Percentiles rank a stretch among this genome's conserved stretches.
Evolutionary conservation across 1,284 basidiomycete genomes (phyloP).

Genomic region (Pascua sp.): DNA sequence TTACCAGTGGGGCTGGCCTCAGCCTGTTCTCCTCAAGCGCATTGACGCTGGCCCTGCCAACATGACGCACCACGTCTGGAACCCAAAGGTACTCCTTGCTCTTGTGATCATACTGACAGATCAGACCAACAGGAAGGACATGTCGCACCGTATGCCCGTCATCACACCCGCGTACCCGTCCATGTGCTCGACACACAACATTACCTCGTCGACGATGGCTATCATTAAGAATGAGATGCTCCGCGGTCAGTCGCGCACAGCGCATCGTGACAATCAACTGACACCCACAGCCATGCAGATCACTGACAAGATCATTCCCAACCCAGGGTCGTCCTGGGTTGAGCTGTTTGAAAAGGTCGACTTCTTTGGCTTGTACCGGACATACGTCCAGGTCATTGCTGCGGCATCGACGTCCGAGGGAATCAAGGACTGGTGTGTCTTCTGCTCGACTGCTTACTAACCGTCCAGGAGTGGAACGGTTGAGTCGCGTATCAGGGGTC

Average conservation of each 20-base stretch:
- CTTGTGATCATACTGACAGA: background rate
- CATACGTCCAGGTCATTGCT: conserved; percentile 97
- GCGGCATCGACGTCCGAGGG: conserved; percentile 76
- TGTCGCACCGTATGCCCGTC: conserved; percentile 98
- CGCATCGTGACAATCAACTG: conserved; percentile 2
- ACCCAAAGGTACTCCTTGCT: conserved; percentile 70
- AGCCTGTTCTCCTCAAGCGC: conserved; percentile 91
- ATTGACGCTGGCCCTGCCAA: conserved; percentile 83
- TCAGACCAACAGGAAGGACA: conserved; percentile 86
- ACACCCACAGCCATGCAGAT: conserved; percentile 71
- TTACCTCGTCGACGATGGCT: conserved; percentile 90
- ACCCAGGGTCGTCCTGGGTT: conserved; percentile 72
- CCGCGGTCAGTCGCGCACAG: conserved; percentile 60
- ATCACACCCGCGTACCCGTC: conserved; percentile 99
- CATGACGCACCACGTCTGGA: conserved; percentile 92
- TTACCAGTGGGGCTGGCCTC: conserved; percentile 98
- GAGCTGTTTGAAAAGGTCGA: conserved; percentile 91
- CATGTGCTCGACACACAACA: conserved; percentile 99
- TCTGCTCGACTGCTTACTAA: conserved; percentile 1
- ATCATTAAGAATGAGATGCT: conserved; percentile 97
- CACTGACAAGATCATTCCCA: conserved; percentile 78
- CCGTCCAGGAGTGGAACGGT: conserved; percentile 81
- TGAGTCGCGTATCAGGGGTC: conserved; percentile 91
- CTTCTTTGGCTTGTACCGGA: conserved; percentile 95
- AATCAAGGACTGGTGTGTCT: conserved; percentile 86